phyloP scores from a whole-genome alignment of 148 eudicot genomes.

The Cornus florida region DNA sequence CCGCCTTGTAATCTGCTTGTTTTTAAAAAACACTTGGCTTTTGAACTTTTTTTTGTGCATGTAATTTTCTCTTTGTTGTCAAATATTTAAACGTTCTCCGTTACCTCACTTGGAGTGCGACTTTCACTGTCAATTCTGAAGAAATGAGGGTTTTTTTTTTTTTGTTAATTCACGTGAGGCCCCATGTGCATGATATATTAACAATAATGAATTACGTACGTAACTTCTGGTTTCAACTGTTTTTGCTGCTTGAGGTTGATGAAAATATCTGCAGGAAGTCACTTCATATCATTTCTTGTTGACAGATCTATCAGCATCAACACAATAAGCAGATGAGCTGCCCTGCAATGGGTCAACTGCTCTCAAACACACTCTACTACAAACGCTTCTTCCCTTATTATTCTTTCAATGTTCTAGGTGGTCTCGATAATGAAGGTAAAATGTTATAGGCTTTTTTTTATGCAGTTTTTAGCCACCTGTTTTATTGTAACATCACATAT shows the following conservation, averaged over 20 bases:
- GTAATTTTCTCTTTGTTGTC: background rate
- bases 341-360: conserved; percentile 96
- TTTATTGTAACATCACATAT: conserved; percentile 1
- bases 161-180: background rate
- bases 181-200: background rate
- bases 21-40: background rate
- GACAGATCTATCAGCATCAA: conserved; percentile 87
- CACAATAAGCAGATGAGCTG: conserved; percentile 99
- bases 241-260: conserved; percentile 9
- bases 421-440: conserved; percentile 86
- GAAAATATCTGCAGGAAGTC: conserved; percentile 1
- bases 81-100: background rate
- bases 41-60: background rate
- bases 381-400: conserved; percentile 97
- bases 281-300: background rate
- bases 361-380: conserved; percentile 94
- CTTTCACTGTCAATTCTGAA: background rate
- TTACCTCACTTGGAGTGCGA: background rate
- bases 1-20: background rate
- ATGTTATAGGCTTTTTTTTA: background rate
- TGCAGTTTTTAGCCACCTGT: background rate
- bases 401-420: conserved; percentile 88
- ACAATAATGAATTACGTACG: background rate
- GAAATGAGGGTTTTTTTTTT: background rate
- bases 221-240: background rate